These are phyloP conservation scores for Pterocarpus macrocarpus DNA, from an alignment of 306 rosid genomes.

Conservation along the genomic window DNA sequence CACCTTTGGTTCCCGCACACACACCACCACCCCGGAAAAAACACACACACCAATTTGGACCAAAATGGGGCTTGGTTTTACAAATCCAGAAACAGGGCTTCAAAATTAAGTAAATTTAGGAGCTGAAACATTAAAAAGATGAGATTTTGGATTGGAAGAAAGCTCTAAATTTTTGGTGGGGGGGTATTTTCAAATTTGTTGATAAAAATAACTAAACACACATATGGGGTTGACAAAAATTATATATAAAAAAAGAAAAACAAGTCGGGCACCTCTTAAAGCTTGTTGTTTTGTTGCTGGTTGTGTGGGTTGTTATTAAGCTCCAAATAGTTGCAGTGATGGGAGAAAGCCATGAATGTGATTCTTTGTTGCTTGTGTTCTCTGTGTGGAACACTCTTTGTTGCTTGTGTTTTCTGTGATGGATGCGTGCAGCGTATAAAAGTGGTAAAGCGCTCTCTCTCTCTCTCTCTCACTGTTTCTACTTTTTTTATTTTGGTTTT, in stretches of 20 bases:
- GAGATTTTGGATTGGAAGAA: constrained; percentile 12
- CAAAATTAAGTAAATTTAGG: constrained; percentile 39
- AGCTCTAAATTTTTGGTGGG: background rate
- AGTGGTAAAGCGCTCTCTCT: constrained; percentile 83
- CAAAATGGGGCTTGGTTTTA: constrained; percentile 23
- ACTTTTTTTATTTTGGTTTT: constrained; percentile 15
- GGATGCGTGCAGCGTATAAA: constrained; percentile 97
- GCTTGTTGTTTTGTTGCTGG: constrained; percentile 24
- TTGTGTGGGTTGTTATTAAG: constrained; percentile 23
- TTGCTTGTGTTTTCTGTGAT: constrained; percentile 61
- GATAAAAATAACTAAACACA: constrained; percentile 33
- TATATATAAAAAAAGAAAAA: background rate
- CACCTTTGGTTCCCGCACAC: constrained; percentile 45
- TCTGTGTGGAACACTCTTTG: constrained; percentile 50
- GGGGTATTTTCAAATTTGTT: constrained; percentile 12
- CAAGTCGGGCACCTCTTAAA: constrained; percentile 37
- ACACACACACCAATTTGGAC: background rate
- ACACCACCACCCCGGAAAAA: constrained; percentile 43
- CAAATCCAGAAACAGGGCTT: constrained; percentile 47
- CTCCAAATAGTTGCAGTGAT: constrained; percentile 30
- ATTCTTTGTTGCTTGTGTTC: constrained; percentile 40
- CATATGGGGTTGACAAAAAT: constrained; percentile 31
- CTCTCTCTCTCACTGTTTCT: constrained; percentile 39
- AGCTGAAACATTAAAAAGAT: too few species aligned
- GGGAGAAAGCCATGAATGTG: constrained; percentile 48